A percentile compares a stretch with the other conserved stretches of the same genome.
Conservation (phyloP, 176 grass and related monocot species). For the Juncus inflexus region DNA sequence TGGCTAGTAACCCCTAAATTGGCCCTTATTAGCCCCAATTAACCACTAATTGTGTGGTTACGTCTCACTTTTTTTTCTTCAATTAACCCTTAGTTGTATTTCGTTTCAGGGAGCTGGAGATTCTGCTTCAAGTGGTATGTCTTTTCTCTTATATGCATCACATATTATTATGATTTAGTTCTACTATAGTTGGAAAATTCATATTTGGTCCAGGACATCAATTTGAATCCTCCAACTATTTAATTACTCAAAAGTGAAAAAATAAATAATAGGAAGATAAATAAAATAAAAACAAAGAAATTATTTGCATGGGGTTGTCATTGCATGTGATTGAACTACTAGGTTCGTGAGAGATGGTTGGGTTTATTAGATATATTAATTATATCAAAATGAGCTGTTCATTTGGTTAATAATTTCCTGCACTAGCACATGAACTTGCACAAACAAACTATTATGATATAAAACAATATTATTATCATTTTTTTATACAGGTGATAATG, state of each 20-base stretch:
- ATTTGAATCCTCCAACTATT: neutral
- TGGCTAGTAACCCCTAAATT: neutral
- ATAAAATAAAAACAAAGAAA: neutral
- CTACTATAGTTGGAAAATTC: conserved; percentile 8
- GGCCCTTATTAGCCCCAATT: conserved; percentile 6
- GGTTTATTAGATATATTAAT: conserved; percentile 6
- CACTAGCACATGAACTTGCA: too few relatives aligned
- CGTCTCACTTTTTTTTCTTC: neutral
- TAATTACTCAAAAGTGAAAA: too few relatives aligned
- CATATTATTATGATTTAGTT: conserved; percentile 6
- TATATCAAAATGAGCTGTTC: conserved; percentile 1
- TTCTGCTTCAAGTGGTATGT: conserved; percentile 55
- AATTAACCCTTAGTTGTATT: conserved; percentile 4
- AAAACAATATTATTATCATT: neutral
- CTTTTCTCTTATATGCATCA: conserved; percentile 10
- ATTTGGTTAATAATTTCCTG: too few relatives aligned
- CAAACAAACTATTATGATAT: too few relatives aligned
- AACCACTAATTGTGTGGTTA: conserved; percentile 1
- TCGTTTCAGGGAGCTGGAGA: conserved; percentile 55
- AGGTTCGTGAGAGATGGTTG: conserved; percentile 2
- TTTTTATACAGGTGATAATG: conserved; percentile 51
- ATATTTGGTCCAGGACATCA: neutral
- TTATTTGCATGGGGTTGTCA: conserved; percentile 13
- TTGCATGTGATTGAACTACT: conserved; percentile 6
- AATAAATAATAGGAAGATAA: conserved; percentile 15